Percentiles rank a stretch among this genome's conserved stretches.
Conservation (phyloP, 257 asterid species). For the Nicotiana benthamiana region DNA sequence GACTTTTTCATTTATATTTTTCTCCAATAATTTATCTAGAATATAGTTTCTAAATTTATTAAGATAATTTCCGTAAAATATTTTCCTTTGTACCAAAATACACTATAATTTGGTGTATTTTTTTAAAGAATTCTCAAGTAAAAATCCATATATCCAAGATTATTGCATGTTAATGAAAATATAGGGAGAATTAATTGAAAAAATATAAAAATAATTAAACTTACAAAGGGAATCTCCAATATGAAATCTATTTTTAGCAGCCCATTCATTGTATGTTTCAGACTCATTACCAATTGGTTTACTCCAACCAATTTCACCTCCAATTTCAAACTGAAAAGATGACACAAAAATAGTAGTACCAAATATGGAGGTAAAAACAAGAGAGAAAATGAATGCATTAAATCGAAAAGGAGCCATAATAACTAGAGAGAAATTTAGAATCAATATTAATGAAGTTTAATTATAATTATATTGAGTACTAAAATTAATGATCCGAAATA, state of each 20-base stretch:
- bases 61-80: too few species aligned
- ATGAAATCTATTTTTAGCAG: slow-evolving; percentile 53
- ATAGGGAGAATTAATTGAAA: not conserved
- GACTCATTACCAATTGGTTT: slow-evolving; percentile 53
- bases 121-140: too few species aligned
- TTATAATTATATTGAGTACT: too few species aligned
- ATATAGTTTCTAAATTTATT: too few species aligned
- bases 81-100: too few species aligned
- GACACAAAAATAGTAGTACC: slow-evolving; percentile 14
- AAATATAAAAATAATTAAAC: not conserved
- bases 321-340: slow-evolving; percentile 47
- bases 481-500: too few species aligned
- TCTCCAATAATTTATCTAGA: too few species aligned
- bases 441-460: not conserved
- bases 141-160: not conserved
- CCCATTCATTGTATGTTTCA: slow-evolving; percentile 70
- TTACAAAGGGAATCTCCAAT: slow-evolving; percentile 59
- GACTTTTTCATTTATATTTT: too few species aligned
- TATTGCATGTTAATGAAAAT: not conserved
- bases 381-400: slow-evolving; percentile 13
- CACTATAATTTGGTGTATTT: too few species aligned
- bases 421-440: not conserved
- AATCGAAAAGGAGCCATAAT: slow-evolving; percentile 30
- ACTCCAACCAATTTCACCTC: slow-evolving; percentile 46
- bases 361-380: slow-evolving; percentile 20